phyloP scores from a whole-genome alignment of 23 red algal species.

The Gracilariopsis chorda region DNA sequence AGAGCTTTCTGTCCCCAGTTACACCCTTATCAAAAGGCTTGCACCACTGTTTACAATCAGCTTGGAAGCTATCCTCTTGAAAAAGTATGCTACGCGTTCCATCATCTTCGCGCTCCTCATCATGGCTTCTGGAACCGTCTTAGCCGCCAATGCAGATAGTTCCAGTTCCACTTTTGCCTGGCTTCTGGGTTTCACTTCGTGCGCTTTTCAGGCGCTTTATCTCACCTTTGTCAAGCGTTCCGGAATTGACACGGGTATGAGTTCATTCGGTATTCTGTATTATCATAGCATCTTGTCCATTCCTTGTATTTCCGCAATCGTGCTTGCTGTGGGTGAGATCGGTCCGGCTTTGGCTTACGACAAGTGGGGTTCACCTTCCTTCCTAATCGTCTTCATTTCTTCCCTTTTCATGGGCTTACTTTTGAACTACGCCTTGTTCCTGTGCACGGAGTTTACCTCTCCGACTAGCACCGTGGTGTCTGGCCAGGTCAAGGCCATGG shows the following conservation, averaged over 20 bases:
- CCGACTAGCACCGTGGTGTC: conserved; percentile 88
- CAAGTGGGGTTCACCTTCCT: conserved; percentile 52
- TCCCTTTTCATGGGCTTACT: conserved; percentile 71
- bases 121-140: conserved; percentile 81
- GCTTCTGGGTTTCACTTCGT: conserved; percentile 74
- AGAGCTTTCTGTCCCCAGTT: conserved; percentile 76
- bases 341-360: conserved; percentile 3
- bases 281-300: conserved; percentile 84
- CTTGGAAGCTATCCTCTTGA: conserved; percentile 65
- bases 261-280: conserved; percentile 72
- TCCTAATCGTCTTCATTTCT: conserved; percentile 62
- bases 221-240: conserved; percentile 87
- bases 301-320: conserved; percentile 58
- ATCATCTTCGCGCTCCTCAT: conserved; percentile 43
- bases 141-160: conserved; percentile 66
- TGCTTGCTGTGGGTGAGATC: conserved; percentile 67
- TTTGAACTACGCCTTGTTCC: conserved; percentile 89
- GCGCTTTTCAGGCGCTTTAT: conserved; percentile 83
- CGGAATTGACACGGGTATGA: conserved; percentile 66
- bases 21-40: conserved; percentile 89
- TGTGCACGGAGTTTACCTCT: conserved; percentile 78
- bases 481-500: conserved; percentile 89
- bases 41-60: conserved; percentile 79
- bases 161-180: conserved; percentile 55
- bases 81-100: conserved; percentile 30